A percentile compares a stretch with the other conserved stretches of the same genome.
Evolutionary conservation across 2,329 filamentous ascomycete species (phyloP).

Genomic region (Akanthomyces dipterigenus): DNA sequence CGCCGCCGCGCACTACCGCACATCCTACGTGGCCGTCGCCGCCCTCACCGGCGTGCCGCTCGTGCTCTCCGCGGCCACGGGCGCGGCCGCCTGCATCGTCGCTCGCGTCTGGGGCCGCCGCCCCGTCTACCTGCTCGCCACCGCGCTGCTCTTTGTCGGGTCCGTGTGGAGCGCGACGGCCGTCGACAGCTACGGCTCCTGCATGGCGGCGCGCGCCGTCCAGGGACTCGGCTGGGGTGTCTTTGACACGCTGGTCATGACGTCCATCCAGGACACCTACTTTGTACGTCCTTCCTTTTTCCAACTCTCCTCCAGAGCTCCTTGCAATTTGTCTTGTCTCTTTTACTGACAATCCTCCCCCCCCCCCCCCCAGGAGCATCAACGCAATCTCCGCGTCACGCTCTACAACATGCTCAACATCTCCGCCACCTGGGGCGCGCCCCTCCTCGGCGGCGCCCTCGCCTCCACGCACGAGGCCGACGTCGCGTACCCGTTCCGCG

Average conservation of each 20-base stretch:
- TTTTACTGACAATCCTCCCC: no score
- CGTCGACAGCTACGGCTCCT: constrained; percentile 33
- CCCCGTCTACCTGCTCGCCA: constrained; percentile 43
- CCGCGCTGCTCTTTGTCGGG: constrained; percentile 40
- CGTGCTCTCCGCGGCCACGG: constrained; percentile 41
- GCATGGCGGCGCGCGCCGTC: constrained; percentile 46
- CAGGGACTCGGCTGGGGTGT: constrained; percentile 54
- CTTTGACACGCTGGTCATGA: constrained; percentile 47
- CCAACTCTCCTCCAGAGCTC: no score
- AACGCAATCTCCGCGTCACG: constrained; percentile 39
- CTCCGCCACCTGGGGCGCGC: constrained; percentile 45
- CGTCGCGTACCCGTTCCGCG: constrained; percentile 43
- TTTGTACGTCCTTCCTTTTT: constrained; percentile 36
- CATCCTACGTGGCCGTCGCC: constrained; percentile 41
- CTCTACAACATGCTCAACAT: constrained; percentile 39
- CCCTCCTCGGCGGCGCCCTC: constrained; percentile 43
- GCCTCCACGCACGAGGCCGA: constrained; percentile 31
- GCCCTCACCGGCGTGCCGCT: constrained; percentile 48
- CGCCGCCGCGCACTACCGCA: constrained; percentile 35
- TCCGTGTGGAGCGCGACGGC: constrained; percentile 44
- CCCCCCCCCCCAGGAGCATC: constrained; percentile 41
- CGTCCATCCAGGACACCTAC: constrained; percentile 49
- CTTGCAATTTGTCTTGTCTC: no score
- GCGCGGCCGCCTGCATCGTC: constrained; percentile 34
- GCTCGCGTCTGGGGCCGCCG: constrained; percentile 46